Percentiles rank a stretch among this genome's conserved stretches.
These are phyloP conservation scores for Vitis hybrid DNA, from an alignment of 177 flowering plant species.

Conservation along the genomic window DNA sequence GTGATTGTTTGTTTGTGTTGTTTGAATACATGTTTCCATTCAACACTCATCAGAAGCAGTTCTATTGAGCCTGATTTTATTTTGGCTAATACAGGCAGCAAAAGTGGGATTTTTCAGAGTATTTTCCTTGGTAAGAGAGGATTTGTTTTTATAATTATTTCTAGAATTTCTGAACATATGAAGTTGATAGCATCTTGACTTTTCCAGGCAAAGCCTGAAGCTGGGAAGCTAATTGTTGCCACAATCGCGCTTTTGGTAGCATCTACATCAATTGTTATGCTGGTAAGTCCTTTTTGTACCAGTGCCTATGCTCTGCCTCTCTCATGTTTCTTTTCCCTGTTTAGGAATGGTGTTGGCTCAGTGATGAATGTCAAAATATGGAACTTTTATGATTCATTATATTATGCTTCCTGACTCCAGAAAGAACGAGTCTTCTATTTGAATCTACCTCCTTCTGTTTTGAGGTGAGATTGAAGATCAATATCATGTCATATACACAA, in stretches of 20 bases:
- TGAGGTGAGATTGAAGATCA: no score
- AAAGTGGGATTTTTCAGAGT: constrained; percentile 75
- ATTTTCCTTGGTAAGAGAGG: constrained; percentile 52
- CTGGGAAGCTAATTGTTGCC: constrained; percentile 71
- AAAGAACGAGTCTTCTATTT: no score
- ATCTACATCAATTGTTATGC: constrained; percentile 53
- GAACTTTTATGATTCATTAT: no score
- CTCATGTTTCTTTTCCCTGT: neutral
- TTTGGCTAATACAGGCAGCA: constrained; percentile 50
- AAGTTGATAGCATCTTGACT: neutral
- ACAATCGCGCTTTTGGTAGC: constrained; percentile 73
- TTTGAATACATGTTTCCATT: neutral
- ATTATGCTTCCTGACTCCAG: no score
- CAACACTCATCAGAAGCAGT: neutral
- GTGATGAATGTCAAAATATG: no score
- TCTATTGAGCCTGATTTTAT: neutral
- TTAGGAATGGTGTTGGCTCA: no score
- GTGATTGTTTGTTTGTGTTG: constrained; percentile 21
- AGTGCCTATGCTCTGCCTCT: neutral
- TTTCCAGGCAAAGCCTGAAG: constrained; percentile 94
- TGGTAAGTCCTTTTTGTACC: constrained; percentile 34
- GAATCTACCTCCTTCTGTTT: no score
- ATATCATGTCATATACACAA: no score
- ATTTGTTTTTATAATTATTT: neutral
- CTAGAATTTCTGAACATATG: neutral